Conservation (phyloP, 2,329 filamentous ascomycete genomes). For the Ceratocystis papillata region DNA sequence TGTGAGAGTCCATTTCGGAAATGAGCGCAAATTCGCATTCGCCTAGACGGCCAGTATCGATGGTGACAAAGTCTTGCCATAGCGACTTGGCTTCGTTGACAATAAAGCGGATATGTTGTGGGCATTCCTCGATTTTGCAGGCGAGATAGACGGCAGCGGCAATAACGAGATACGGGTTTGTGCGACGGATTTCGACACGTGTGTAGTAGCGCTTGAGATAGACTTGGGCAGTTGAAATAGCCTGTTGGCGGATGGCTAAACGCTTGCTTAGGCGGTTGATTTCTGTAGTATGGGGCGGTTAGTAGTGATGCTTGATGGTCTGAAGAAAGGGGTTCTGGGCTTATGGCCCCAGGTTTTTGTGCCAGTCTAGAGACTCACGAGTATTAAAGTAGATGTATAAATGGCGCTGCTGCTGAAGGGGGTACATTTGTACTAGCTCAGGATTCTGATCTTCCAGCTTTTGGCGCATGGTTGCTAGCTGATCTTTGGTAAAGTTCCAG, state of each 20-base stretch:
- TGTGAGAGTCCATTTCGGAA: constrained; percentile 77
- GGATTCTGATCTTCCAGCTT: constrained; percentile 68
- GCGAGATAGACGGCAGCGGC: constrained; percentile 91
- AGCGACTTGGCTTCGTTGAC: constrained; percentile 74
- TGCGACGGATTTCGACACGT: constrained; percentile 79
- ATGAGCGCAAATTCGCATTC: constrained; percentile 93
- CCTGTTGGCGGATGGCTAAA: constrained; percentile 77
- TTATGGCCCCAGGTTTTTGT: not conserved
- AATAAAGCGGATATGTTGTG: constrained; percentile 88
- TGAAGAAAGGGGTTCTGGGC: not conserved
- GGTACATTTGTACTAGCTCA: constrained; percentile 63
- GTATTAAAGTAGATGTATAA: constrained; percentile 87
- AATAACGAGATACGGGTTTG: constrained; percentile 85
- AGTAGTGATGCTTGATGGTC: not conserved
- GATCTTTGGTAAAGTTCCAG: constrained; percentile 82
- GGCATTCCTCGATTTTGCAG: constrained; percentile 96
- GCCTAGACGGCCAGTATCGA: constrained; percentile 73
- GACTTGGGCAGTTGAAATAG: constrained; percentile 83
- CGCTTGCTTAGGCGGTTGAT: constrained; percentile 74
- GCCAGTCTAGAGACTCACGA: constrained; percentile 43
- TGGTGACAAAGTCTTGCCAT: constrained; percentile 67
- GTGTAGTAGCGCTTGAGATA: constrained; percentile 92
- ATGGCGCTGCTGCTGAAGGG: constrained; percentile 69
- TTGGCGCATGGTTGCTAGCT: constrained; percentile 63
- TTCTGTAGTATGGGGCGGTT: constrained; percentile 41